Base-by-base conservation (phyloP, 148 eudicot species). In the Polygonum aviculare region DNA sequence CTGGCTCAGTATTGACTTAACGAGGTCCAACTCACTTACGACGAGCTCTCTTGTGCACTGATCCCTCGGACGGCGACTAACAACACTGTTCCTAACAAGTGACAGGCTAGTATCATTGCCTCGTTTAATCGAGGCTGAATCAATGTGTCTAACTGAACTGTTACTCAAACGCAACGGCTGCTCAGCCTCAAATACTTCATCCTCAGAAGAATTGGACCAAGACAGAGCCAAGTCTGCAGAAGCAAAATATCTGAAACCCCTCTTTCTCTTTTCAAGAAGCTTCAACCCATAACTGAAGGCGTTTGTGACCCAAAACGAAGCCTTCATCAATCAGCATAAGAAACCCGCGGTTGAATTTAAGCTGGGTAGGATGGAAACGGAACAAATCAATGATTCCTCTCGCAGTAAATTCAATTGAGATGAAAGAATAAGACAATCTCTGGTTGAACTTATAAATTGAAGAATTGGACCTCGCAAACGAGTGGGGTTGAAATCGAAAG, bases 311-410 rank as follows among this genome's bases (percentile, higher is more conserved):
- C 49, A 74, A 76, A 79, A 79, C n/a, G 72, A 65, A 45, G 78
- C 82, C 82, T 80, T 87, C 90, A 87, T 87, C 73, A 82, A 83
- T 79, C 74, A 74, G 60, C 84, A 79, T 44, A 63, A 59, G 65
- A 59, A 26, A 10, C 31, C 14, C 36, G 12, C 39, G 5, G 14
- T 10, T 12, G n/a, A 63, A 63, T 12, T 12, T 3, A 63, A 63
- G 70, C 70, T 63, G 35, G 47, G 47, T 44, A 44, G 47, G 10
- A 44, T 1, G 11, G 47, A 44, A 44, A 44, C 47, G 47, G 47
- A 44, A 44, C 47, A 44, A 44, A 6, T 44, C 9, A 44, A 1
- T 44, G 6, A 44, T 39, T 39, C 41, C 41, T 39, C 41, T 39
- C 4, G 41, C 7, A 3, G 41, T 7, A 7, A 44, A 44, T 7